Conservation (phyloP, 2,329 filamentous ascomycete species). For the Aspergillus tubingensis region DNA sequence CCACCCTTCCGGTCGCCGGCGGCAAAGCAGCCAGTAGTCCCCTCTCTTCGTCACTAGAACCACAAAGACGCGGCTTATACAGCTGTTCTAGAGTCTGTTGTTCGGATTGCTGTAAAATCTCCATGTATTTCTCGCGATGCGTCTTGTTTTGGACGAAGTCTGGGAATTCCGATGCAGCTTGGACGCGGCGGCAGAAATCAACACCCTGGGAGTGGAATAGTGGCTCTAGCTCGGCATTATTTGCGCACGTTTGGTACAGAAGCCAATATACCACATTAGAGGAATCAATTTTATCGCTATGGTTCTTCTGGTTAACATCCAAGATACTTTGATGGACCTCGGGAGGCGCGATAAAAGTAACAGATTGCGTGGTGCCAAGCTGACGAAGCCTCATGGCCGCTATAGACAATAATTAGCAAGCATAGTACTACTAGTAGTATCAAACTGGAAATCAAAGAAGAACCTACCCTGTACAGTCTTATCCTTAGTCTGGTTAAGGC, state of each 20-base stretch:
- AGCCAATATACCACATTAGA: conserved; percentile 62
- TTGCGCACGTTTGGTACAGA: conserved; percentile 63
- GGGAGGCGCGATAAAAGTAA: conserved; percentile 57
- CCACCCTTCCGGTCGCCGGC: conserved; percentile 24
- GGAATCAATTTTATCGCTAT: conserved; percentile 43
- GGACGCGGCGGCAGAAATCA: conserved; percentile 60
- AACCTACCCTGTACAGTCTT: conserved; percentile 59
- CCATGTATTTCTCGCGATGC: conserved; percentile 46
- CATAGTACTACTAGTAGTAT: neutral
- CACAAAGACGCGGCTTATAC: conserved; percentile 49
- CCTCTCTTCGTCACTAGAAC: conserved; percentile 21
- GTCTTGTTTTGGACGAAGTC: conserved; percentile 41
- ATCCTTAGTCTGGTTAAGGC: conserved; percentile 61
- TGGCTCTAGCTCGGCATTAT: conserved; percentile 60
- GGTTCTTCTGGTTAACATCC: conserved; percentile 43
- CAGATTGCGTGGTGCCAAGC: conserved; percentile 57
- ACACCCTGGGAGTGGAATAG: conserved; percentile 62
- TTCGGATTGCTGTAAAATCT: conserved; percentile 54
- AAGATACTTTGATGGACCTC: conserved; percentile 65
- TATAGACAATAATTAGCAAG: conserved; percentile 23
- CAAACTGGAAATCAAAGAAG: too few relatives aligned
- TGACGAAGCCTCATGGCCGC: conserved; percentile 68
- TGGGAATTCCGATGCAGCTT: conserved; percentile 50
- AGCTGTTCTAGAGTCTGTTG: conserved; percentile 60
- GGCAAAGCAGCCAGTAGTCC: too few relatives aligned